Base-by-base conservation (phyloP, 306 rosid genomes). In the Parietaria judaica region DNA sequence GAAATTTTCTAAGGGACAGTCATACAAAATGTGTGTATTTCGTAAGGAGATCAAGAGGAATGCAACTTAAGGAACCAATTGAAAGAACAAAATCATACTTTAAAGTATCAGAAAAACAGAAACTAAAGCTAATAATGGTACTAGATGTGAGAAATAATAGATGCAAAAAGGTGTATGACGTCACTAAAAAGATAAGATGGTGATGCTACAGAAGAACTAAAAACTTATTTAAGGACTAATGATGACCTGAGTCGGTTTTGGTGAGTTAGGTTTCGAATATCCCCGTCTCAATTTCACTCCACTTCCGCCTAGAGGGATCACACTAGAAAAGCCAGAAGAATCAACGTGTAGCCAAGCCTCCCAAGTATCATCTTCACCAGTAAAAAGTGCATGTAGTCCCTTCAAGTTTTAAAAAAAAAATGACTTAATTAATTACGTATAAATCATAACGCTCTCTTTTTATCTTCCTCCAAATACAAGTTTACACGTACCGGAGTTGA, bases 341-440 rank as follows among this genome's bases (percentile, higher is more conserved):
- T 88, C 95, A 65, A 77, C 72, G 74, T 79, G 84, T 73, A 94
- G 84, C 97, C 99, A 86, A 72, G 95, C 97, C 79, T 94, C 99
- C 99, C 99, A 94, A 13, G 87, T 80, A 61, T 84, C 78, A 71
- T 94, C 99, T 76, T 94, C 99, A 70, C 97, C 99, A 0, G 83
- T 83, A 81, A 94, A 94, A 78, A 88, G 94, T 53, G 94, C 95
- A 82, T 94, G 87, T 69, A 94, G 69, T 60, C 97, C 96, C 99
- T 92, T 70, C 80, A 78, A 68, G 67, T 60, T 56, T 56, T 61
- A 72, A 50, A 55, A 58, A 67, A 71, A 68, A 63, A 76, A 56
- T 60, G 37, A 73, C 49, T 76, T 49, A 51, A 53, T 51, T 61
- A 65, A 14, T 53, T 38, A 37, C 14, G 15, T 66, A 60, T 58